phyloP scores from a whole-genome alignment of 1,139 yeast species.

The Neolecta irregularis region DNA sequence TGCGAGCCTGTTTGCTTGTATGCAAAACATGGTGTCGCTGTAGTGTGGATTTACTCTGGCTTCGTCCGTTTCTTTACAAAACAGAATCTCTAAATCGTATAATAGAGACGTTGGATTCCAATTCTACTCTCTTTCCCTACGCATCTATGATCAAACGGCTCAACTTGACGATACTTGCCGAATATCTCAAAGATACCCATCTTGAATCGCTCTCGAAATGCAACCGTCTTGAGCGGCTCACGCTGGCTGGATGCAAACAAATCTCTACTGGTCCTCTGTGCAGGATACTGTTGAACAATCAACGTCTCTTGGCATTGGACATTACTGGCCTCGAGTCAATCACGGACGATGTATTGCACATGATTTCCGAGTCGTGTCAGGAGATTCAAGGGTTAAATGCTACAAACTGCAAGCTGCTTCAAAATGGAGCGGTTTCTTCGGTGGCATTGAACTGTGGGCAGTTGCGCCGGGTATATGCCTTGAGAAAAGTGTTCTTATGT shows the following conservation, averaged over 20 bases:
- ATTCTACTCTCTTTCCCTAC: conserved; percentile 46
- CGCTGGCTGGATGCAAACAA: conserved; percentile 64
- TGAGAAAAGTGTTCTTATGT: no score
- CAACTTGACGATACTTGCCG: conserved; percentile 63
- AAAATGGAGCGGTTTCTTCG: conserved; percentile 47
- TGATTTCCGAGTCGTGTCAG: conserved; percentile 58
- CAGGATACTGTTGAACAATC: conserved; percentile 47
- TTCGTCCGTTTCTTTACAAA: conserved; percentile 59
- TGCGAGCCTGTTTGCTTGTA: conserved; percentile 54
- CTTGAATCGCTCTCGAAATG: conserved; percentile 39
- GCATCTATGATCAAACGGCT: conserved; percentile 61
- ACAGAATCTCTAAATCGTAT: conserved; percentile 12
- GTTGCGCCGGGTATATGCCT: conserved; percentile 63
- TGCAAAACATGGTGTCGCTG: conserved; percentile 72
- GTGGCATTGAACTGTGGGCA: conserved; percentile 52
- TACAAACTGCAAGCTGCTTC: conserved; percentile 59
- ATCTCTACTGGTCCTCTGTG: conserved; percentile 49
- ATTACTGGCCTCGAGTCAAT: conserved; percentile 66
- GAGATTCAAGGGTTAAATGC: conserved; percentile 82
- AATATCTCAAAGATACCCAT: conserved; percentile 48
- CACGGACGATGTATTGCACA: conserved; percentile 49
- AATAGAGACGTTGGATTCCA: conserved; percentile 27
- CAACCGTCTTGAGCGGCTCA: conserved; percentile 64
- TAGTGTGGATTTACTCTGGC: conserved; percentile 73
- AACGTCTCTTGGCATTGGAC: conserved; percentile 68